These are phyloP conservation scores for Acmispon strigosus DNA, from an alignment of 306 rosid species.

Conservation along the genomic window DNA sequence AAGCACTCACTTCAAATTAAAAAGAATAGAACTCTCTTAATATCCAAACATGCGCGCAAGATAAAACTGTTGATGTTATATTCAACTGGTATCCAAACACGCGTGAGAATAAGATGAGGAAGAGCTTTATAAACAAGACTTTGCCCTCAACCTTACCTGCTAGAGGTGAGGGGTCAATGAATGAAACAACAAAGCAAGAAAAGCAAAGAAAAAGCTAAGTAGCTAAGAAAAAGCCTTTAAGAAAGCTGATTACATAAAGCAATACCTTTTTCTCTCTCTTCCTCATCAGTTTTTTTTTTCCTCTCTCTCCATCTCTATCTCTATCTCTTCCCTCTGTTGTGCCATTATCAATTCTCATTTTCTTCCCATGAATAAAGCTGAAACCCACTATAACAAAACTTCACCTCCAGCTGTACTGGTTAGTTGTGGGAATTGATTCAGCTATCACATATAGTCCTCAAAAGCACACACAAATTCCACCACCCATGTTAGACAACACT, in stretches of 20 bases:
- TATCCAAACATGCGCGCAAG: too few species aligned
- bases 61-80: too few species aligned
- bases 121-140: conserved; percentile 54
- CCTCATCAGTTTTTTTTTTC: neutral
- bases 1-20: too few species aligned
- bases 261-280: conserved; percentile 30
- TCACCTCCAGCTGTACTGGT: conserved; percentile 30
- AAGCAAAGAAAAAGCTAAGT: conserved; percentile 26
- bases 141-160: conserved; percentile 44
- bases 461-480: conserved; percentile 6
- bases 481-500: conserved; percentile 57
- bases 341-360: conserved; percentile 18
- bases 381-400: conserved; percentile 38
- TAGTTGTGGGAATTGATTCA: conserved; percentile 6
- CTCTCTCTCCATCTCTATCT: neutral
- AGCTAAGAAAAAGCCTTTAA: conserved; percentile 36
- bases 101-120: too few species aligned
- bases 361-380: conserved; percentile 52
- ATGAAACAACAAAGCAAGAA: conserved; percentile 28
- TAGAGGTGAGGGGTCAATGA: conserved; percentile 70
- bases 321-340: neutral
- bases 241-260: conserved; percentile 70
- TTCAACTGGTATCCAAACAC: too few species aligned
- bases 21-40: too few species aligned
- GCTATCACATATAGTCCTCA: conserved; percentile 6